Conservation (phyloP, 176 grass and related monocot genomes). For the Lolium multiflorum region DNA sequence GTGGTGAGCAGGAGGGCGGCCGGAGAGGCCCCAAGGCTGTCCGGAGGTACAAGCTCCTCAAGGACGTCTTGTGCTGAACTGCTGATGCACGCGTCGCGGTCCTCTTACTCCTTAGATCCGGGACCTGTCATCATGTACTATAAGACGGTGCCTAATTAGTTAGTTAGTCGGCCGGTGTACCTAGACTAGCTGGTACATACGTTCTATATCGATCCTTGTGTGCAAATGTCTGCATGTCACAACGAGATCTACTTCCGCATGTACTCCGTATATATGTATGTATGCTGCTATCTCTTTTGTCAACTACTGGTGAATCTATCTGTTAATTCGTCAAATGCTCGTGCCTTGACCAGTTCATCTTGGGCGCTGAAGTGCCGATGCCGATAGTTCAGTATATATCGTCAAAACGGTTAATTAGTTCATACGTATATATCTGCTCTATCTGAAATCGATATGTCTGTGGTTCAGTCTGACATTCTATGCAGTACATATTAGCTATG, state of each 20-base stretch:
- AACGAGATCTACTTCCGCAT: conserved; percentile 18
- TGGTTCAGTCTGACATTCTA: conserved; percentile 18
- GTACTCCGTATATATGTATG: background rate
- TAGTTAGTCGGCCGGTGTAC: conserved; percentile 28
- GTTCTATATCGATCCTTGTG: conserved; percentile 13
- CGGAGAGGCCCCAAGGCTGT: conserved; percentile 52
- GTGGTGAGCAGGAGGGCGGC: conserved; percentile 40
- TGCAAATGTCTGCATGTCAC: background rate
- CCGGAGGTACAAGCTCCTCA: conserved; percentile 98
- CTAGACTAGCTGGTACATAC: background rate
- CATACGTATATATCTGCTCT: too few species aligned
- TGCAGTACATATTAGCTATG: background rate
- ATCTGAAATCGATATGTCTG: background rate
- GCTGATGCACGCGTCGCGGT: background rate
- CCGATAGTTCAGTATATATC: background rate
- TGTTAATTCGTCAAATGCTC: background rate
- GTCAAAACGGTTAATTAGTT: too few species aligned
- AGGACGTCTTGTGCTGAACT: conserved; percentile 81
- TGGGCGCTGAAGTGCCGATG: background rate
- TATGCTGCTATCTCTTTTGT: background rate
- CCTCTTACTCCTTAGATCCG: background rate
- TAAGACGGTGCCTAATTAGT: conserved; percentile 33
- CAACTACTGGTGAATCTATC: background rate
- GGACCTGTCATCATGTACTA: conserved; percentile 28
- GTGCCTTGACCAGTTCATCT: background rate